Evolutionary conservation across 2,329 filamentous ascomycete genomes (phyloP), one percentile per base, ranked within the genome.

Genomic region (Neopestalotiopsis sp.): DNA sequence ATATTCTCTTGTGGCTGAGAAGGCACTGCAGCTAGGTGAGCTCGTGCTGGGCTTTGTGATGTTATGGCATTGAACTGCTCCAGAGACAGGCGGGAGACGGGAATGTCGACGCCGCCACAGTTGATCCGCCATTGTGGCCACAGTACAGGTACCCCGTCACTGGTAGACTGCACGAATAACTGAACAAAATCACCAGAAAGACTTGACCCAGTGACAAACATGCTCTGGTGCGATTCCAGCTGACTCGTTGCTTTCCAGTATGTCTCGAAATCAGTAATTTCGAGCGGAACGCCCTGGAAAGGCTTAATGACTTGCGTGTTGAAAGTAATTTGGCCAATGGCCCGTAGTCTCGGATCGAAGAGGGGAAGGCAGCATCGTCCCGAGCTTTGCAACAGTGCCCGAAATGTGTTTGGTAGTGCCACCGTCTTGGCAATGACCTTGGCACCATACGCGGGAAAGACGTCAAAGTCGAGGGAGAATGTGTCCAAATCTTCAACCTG

Each of bases 171-270:
- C 30, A 98, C 93, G 76, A 94, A 97, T 7, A 99, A 83, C 68
- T 95, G 90, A 30, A 97, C 91, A 79, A 98, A 98, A 76, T 98
- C 93, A n/a, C 96, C 96, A 2, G 94, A 97, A 67, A 99, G 81
- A 81, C 95, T 98, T 10, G 95, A 98, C 0, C 95, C 96, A 0
- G 95, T 98, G 20, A 99, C 94, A 30, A 98, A 89, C 30, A 94
- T 93, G 76, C 89, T 96, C 30, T 92, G 92, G 61, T 94, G 93
- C 65, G 93, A 91, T 78, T 97, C 94, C 62, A 96, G 88, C 74
- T 97, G 94, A 76, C 94, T 97, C 1, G 96, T 99, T 0, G 95
- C 95, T 81, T 98, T 99, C 96, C 96, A 99, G 81, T 99, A 99
- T 0, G 96, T 98, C 71, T 97, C 96, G 75, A 98, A 99, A 77